Percentiles rank a stretch among this genome's conserved stretches.
Conservation (phyloP, 2,329 filamentous ascomycete species). For the Aspergillus brasiliensis region DNA sequence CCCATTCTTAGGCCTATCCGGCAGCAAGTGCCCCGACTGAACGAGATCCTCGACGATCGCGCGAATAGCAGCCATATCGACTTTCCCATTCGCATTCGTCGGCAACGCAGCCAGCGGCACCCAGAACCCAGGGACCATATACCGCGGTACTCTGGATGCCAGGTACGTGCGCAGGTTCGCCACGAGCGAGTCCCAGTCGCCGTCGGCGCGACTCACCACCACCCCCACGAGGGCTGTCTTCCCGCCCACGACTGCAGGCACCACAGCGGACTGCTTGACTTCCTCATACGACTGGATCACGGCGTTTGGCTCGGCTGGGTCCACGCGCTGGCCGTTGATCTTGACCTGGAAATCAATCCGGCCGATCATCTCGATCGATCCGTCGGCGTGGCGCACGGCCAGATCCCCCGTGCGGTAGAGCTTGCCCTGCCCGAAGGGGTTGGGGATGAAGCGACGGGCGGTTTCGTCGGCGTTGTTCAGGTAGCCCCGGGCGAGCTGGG, state of each 20-base stretch:
- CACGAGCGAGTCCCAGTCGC: neutral
- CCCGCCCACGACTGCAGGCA: conserved; percentile 5
- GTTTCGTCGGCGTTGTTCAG: conserved; percentile 8
- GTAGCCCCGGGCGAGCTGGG: conserved; percentile 17
- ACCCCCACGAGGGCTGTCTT: conserved; percentile 12
- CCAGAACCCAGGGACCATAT: conserved; percentile 3
- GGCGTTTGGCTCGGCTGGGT: conserved; percentile 46
- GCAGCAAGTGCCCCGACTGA: neutral
- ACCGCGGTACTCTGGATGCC: neutral
- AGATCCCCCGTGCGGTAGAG: conserved; percentile 27
- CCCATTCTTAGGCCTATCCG: neutral
- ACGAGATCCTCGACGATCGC: neutral
- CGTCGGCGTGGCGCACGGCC: conserved; percentile 15
- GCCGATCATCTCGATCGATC: conserved; percentile 41
- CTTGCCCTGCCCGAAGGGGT: conserved; percentile 11
- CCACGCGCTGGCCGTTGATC: conserved; percentile 62
- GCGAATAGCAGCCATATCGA: neutral
- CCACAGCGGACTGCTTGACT: conserved; percentile 1
- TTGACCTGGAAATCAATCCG: conserved; percentile 65
- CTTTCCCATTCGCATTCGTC: neutral
- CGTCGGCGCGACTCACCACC: neutral
- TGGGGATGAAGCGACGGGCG: conserved; percentile 11
- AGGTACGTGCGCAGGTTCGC: neutral
- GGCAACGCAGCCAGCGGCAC: neutral
- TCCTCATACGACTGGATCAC: neutral